Conservation (phyloP, 2,329 filamentous ascomycete species). For the Cladophialophora yegresii region DNA sequence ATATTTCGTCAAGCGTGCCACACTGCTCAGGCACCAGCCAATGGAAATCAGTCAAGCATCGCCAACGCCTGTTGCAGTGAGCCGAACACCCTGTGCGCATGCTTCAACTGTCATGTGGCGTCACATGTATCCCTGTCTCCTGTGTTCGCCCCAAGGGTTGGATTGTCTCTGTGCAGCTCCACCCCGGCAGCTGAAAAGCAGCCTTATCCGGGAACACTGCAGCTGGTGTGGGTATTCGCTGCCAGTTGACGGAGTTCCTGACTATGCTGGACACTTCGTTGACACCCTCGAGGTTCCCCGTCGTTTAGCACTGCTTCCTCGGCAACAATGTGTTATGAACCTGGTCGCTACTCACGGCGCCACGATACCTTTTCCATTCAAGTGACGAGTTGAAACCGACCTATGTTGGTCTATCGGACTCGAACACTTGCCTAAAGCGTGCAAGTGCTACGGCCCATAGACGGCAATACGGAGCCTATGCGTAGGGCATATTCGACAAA, state of each 20-base stretch:
- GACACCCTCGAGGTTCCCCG: background rate
- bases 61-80: background rate
- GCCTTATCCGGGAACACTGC: background rate
- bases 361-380: background rate
- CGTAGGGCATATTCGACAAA: background rate
- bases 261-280: background rate
- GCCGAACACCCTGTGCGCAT: background rate
- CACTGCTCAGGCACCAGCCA: background rate
- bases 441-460: background rate
- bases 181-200: background rate
- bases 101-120: background rate
- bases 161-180: background rate
- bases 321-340: background rate
- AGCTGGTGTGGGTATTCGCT: background rate
- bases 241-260: background rate
- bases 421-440: background rate
- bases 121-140: background rate
- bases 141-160: background rate
- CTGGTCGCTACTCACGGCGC: background rate
- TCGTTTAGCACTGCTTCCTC: background rate
- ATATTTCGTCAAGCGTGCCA: slow-evolving; percentile 1
- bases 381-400: background rate
- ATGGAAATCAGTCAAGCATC: background rate
- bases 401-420: background rate
- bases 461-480: background rate